Evolutionary conservation across 2,329 filamentous ascomycete genomes (phyloP).

Genomic region (Phyllosticta citribraziliensis): DNA sequence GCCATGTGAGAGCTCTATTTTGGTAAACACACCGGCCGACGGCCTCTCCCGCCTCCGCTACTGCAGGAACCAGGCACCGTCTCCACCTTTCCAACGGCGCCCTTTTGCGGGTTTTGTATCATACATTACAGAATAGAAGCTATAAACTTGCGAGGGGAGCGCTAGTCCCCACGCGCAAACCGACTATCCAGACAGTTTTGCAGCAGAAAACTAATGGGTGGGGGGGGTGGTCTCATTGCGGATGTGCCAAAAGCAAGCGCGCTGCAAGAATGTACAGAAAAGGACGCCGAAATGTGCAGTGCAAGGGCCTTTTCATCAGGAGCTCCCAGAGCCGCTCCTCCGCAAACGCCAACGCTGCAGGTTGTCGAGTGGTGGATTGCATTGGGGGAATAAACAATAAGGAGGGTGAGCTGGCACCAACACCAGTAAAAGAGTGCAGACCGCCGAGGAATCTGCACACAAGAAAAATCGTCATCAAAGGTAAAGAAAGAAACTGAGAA

Average conservation of each 20-base stretch:
- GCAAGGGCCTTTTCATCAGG: neutral
- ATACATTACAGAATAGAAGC: slow-evolving; percentile 35
- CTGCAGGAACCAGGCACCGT: neutral
- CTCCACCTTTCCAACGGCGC: neutral
- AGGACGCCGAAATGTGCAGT: neutral
- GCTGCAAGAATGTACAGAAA: slow-evolving; percentile 25
- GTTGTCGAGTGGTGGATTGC: slow-evolving; percentile 10
- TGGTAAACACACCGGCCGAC: neutral
- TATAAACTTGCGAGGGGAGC: slow-evolving; percentile 26
- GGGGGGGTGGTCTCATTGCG: neutral
- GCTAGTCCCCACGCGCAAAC: slow-evolving; percentile 23
- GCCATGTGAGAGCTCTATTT: neutral
- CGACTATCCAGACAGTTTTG: slow-evolving; percentile 9
- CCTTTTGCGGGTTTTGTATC: slow-evolving; percentile 14
- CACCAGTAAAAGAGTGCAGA: slow-evolving; percentile 3
- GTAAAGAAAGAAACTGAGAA: neutral
- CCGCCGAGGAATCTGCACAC: slow-evolving; percentile 9
- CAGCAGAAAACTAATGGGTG: neutral
- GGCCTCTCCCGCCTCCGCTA: neutral
- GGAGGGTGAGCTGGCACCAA: neutral
- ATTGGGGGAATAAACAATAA: slow-evolving; percentile 7
- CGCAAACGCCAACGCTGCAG: slow-evolving; percentile 7
- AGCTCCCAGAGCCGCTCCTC: slow-evolving; percentile 8
- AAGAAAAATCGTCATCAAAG: slow-evolving; percentile 10
- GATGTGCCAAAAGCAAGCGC: neutral